Evolutionary conservation across 2,329 filamentous ascomycete genomes (phyloP), one percentile per base, ranked within the genome.

Genomic region (Pleomassaria siparia): DNA sequence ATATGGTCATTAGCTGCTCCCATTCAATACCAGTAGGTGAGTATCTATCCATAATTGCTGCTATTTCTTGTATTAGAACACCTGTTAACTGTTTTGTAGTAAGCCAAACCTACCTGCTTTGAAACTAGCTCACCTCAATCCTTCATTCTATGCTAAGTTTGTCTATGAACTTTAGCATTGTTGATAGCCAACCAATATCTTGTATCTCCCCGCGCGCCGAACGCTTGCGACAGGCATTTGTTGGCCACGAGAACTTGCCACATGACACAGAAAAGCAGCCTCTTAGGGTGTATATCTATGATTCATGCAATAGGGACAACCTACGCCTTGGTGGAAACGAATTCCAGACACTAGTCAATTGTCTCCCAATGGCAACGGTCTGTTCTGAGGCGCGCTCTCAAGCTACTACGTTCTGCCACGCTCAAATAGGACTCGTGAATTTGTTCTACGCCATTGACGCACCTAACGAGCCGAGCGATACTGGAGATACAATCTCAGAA

Each of bases 1-100:
- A 50, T 53, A 39, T 53, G 50, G 50, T 37, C 29, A 21, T 36
- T 25, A 33, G 50, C 47, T 40, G 41, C 44, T 45, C 15, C 36
- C 22, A n/a, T 43, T 45, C 50, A 50, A 43, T 45, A 20, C 29
- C 43, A 53, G 44, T 13, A 37, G 43, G 47, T 30, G 30, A 46
- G 43, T 32, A 39, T 4, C 32, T 15, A 40, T 30, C 25, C 40
- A 26, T 25, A n/a, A 5, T 32, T 32, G n/a, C n/a, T 32, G n/a
- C 29, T 32, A n/a, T 32, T 32, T 32, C 13, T 32, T 32, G n/a
- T 32, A 32, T 32, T n/a, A 32, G 29, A 35, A 35, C 15, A 35
- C 13, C 13, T 12, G 32, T 20, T 35, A 20, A 35, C 15, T 35
- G 32, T 35, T 18, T 5, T 35, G 32, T 16, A 35, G 32, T 35